Base-by-base conservation (phyloP, 2,329 filamentous ascomycete species). In the Exophiala calicioides region DNA sequence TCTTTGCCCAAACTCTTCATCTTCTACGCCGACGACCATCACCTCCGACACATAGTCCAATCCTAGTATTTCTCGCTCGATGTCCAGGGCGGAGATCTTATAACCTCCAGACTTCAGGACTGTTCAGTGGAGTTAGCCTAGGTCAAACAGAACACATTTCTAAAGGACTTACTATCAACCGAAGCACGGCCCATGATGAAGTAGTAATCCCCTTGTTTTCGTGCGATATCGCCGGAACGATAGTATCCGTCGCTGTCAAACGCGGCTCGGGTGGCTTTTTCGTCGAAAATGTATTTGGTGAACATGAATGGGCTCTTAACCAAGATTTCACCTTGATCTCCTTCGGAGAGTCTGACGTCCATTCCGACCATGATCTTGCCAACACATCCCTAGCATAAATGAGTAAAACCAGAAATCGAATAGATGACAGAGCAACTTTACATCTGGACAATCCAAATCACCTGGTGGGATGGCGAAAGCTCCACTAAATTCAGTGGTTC, bases 71-170 rank as follows among this genome's bases (percentile, higher is more conserved):
- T 75, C 71, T 3, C 72, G 62, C 58, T 76, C 73, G 31, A 76
- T 70, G 31, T 76, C 74, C 1, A 74, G 60, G 23, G 73, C 58
- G 36, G 67, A 72, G 41, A 75, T 72, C 60, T 75, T 76, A 56
- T 75, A 75, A 0, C 73, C 74, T 3, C 73, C 72, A 3, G 67
- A 70, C 52, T 77, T 76, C 55, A 78, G 71, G 26, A 77, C n/a
- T n/a, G n/a, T n/a, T n/a, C n/a, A n/a, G n/a, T n/a, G n/a, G n/a
- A n/a, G n/a, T n/a, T n/a, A n/a, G n/a, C n/a, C n/a, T n/a, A n/a
- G n/a, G n/a, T n/a, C n/a, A n/a, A n/a, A n/a, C n/a, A n/a, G n/a
- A n/a, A n/a, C n/a, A n/a, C n/a, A n/a, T n/a, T n/a, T n/a, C n/a
- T n/a, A n/a, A n/a, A n/a, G n/a, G n/a, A n/a, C n/a, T n/a, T n/a